Conservation (phyloP, 2,329 filamentous ascomycete genomes). For the Colletotrichum sansevieriae region DNA sequence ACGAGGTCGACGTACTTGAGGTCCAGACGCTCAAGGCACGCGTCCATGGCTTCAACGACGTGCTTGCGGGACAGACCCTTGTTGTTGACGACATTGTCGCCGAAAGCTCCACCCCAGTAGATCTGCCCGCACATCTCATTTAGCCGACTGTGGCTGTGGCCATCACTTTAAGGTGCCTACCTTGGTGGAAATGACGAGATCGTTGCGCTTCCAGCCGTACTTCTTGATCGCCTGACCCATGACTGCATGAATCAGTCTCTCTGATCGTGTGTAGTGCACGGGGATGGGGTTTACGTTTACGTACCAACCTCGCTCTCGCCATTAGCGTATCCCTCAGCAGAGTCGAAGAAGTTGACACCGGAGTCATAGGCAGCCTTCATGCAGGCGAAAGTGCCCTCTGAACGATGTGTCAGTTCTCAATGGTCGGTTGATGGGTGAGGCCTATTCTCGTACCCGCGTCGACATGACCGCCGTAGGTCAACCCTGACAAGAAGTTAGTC, state of each 20-base stretch:
- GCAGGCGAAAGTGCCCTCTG: slow-evolving; percentile 65
- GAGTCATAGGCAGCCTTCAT: slow-evolving; percentile 72
- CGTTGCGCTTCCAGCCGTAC: slow-evolving; percentile 71
- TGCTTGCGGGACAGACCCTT: slow-evolving; percentile 77
- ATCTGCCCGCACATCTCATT: slow-evolving; percentile 56
- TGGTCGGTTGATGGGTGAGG: background rate
- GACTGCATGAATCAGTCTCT: slow-evolving; percentile 49
- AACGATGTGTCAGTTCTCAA: slow-evolving; percentile 1
- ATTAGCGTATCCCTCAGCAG: slow-evolving; percentile 68
- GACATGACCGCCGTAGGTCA: slow-evolving; percentile 82
- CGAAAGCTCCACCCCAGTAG: slow-evolving; percentile 73
- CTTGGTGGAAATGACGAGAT: slow-evolving; percentile 73
- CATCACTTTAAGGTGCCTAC: slow-evolving; percentile 47
- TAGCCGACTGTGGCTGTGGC: slow-evolving; percentile 6
- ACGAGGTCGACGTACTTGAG: slow-evolving; percentile 76
- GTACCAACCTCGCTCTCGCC: slow-evolving; percentile 69
- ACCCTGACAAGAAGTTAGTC: slow-evolving; percentile 49
- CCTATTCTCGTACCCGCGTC: slow-evolving; percentile 66
- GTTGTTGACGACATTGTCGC: slow-evolving; percentile 75
- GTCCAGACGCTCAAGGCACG: slow-evolving; percentile 68
- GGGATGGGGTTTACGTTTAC: background rate
- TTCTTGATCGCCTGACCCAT: slow-evolving; percentile 73
- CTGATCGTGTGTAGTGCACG: background rate
- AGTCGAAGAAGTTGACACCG: slow-evolving; percentile 75
- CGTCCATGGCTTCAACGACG: slow-evolving; percentile 74